These are phyloP conservation scores for Artomyces pyxidatus DNA, from an alignment of 768 basidiomycete genomes.

Conservation along the genomic window DNA sequence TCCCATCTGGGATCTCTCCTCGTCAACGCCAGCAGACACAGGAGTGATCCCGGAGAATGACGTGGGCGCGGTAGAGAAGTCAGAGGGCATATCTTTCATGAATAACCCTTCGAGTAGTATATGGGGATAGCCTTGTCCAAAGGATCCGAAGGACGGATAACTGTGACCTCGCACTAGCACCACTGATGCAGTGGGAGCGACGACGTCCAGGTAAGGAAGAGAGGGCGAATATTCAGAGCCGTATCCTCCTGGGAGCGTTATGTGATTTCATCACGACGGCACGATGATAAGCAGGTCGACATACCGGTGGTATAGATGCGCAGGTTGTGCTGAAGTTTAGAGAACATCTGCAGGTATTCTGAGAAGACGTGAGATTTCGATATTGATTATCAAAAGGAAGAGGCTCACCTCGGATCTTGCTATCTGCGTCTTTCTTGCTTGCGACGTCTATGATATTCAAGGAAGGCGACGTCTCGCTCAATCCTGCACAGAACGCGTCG, in stretches of 20 bases:
- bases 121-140: conserved; percentile 42
- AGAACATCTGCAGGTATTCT: conserved; percentile 10
- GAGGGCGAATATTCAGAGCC: conserved; percentile 45
- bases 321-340: conserved; percentile 6
- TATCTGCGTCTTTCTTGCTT: conserved; percentile 6
- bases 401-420: conserved; percentile 10
- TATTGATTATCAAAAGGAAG: background rate
- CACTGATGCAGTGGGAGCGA: conserved; percentile 59
- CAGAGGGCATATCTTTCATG: conserved; percentile 25
- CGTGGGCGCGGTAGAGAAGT: background rate
- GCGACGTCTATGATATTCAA: conserved; percentile 10
- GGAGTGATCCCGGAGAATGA: background rate
- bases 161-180: conserved; percentile 48
- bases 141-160: conserved; percentile 34
- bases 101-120: conserved; percentile 47
- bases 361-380: background rate
- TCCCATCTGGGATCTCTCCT: background rate
- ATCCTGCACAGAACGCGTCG: conserved; percentile 8
- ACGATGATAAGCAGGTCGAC: no score
- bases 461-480: conserved; percentile 4
- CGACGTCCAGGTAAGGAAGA: conserved; percentile 47
- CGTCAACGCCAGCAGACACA: background rate
- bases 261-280: no score
- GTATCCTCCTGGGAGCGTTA: conserved; percentile 41
- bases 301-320: conserved; percentile 10